Base-by-base conservation (phyloP, 139 green algal genomes). In the Dunaliella primolecta region DNA sequence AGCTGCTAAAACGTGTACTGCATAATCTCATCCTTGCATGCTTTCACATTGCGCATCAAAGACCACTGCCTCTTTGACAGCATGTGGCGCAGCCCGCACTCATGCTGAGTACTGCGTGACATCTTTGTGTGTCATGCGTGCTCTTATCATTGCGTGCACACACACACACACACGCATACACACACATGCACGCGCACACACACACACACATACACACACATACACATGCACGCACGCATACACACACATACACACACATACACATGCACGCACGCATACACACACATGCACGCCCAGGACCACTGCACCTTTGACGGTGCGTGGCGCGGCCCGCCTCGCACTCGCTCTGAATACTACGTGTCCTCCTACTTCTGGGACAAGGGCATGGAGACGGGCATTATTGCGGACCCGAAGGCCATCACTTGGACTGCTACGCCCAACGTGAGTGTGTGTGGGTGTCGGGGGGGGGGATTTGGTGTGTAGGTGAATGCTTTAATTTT, bases 321-420 rank as follows among this genome's bases (percentile, higher is more conserved):
- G 0, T 99, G 97, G 97, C 89, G 92, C 3, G 96, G 93, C 34
- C 88, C 91, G 79, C 78, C 77, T 1, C 82, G 84, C 11, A 1
- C 20, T 29, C n/a, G 3, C 24, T 37, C 79, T 1, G 84, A 90
- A 3, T 95, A 98, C 85, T 99, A 98, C 76, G 87, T 99, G 27
- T 97, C 93, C 56, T 98, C 94, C 33, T 99, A 99, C 91, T 98
- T 99, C 89, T 99, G 95, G 92, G 97, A 99, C 92, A 83, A 91
- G 23, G 92, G 91, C 0, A 0, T 87, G 0, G 92, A 93, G 33
- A 84, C 89, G 0, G 89, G 89, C 55, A 94, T 94, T 72, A 92
- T 94, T 23, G 34, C 31, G 3, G 83, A 92, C 64, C 38, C 75
- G 23, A 77, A 84, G 0, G 91, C 93, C 0, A 88, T 84, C 30